Evolutionary conservation across 2,329 filamentous ascomycete species (phyloP).

Genomic region (Helicocarpus griseus): DNA sequence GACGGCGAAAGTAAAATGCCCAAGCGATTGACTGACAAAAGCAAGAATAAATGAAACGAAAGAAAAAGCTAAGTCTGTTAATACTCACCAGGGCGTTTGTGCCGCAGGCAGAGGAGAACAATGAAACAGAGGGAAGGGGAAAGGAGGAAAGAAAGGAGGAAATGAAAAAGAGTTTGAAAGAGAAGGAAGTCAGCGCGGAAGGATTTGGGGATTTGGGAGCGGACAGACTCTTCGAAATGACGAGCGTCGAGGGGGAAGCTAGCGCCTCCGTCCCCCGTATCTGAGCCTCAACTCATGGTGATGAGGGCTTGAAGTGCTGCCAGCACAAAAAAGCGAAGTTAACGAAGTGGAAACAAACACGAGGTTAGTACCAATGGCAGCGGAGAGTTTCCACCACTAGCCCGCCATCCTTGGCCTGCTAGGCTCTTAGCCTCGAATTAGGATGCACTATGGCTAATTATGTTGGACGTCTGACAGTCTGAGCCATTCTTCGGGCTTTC

Average conservation of each 20-base stretch:
- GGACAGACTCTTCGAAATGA: background rate
- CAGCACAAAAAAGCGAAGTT: background rate
- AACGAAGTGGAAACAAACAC: conserved; percentile 3
- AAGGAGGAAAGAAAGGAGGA: background rate
- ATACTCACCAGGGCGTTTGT: background rate
- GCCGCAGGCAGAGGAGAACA: background rate
- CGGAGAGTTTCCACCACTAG: background rate
- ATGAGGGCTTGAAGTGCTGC: background rate
- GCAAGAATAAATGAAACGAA: background rate
- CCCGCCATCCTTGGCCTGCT: background rate
- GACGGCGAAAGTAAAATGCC: background rate
- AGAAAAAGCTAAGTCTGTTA: background rate
- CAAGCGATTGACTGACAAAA: background rate
- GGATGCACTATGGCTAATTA: background rate
- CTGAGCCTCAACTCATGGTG: background rate
- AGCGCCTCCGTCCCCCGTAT: background rate
- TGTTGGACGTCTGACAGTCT: background rate
- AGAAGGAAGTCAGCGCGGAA: background rate
- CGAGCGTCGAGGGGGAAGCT: background rate
- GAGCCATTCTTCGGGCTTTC: background rate
- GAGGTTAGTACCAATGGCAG: background rate
- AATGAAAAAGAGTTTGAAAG: background rate
- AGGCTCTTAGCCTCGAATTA: background rate
- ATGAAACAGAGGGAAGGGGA: background rate
- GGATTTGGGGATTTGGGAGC: background rate